Base-by-base conservation (phyloP, 352 stramenopile genomes). In the Pythium diclinum region DNA sequence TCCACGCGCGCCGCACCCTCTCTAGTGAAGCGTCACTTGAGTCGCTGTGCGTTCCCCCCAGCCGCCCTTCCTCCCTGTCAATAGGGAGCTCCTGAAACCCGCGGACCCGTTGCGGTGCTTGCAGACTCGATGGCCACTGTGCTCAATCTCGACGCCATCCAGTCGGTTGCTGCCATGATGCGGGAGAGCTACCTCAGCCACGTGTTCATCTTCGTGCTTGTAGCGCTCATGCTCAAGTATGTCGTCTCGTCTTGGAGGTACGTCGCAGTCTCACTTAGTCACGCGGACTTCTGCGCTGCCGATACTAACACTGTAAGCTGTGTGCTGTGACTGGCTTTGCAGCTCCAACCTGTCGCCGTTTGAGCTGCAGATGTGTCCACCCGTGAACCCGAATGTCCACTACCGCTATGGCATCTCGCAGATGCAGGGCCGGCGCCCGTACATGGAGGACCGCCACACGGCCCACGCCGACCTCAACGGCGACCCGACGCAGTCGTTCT, bases 391-490 rank as follows among this genome's bases (percentile, higher is more conserved):
- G 33, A 85, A 83, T 60, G 78, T 89, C 33, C 77, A 85, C 67
- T 95, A 92, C 61, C 83, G 74, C 67, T 95, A 95, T 59, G 86
- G 84, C 25, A 72, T 95, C 30, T 79, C 86, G 53, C 84, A 95
- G 64, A 93, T 95, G 83, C 75, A 87, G 71, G 78, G 87, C 25
- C 74, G 85, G 44, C 72, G 91, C 3, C 85, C 86, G 63, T 97
- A 97, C 74, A 97, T 97, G 89, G 91, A 97, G 60, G 91, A 97
- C 67, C 74, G 88, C 25, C 85, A 96, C 78, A 85, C 76, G 17
- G 89, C 83, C 9, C 73, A 92, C 46, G 76, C 77, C 1, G 80
- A 91, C 21, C 70, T 96, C 28, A 92, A 94, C 32, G 87, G 84
- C 28, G 85, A 96, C 71, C 56, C 80, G 5, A 83, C 81, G 52